These are phyloP conservation scores for Candolleomyces eurysporus DNA, from an alignment of 768 basidiomycete species.

Conservation along the genomic window DNA sequence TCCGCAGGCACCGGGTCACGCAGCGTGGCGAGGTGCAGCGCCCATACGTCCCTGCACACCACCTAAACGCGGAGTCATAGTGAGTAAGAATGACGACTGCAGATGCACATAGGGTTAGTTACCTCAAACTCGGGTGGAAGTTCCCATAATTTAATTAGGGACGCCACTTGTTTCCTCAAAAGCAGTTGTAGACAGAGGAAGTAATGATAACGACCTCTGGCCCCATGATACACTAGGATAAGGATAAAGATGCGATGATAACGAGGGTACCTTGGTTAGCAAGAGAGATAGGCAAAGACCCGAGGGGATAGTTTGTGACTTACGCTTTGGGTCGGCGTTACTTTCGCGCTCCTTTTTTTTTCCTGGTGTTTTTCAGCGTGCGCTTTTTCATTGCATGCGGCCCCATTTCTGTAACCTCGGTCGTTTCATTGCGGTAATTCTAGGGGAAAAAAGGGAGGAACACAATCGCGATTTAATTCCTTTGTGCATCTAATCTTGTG, in stretches of 20 bases:
- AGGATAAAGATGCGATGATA: neutral
- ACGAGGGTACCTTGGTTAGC: neutral
- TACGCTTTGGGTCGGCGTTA: conserved; percentile 60
- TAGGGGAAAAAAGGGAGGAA: conserved; percentile 25
- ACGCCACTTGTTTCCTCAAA: conserved; percentile 70
- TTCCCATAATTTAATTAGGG: conserved; percentile 61
- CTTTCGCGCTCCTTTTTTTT: conserved; percentile 47
- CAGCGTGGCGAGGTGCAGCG: conserved; percentile 63
- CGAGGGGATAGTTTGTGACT: conserved; percentile 11
- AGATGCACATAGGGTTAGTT: conserved; percentile 3
- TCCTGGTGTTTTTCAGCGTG: conserved; percentile 53
- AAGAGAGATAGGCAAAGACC: conserved; percentile 1
- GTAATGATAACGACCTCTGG: conserved; percentile 73
- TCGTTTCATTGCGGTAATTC: conserved; percentile 83
- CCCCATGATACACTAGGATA: conserved; percentile 76
- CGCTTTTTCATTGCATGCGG: conserved; percentile 66
- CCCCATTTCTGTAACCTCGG: conserved; percentile 62
- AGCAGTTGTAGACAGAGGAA: conserved; percentile 84
- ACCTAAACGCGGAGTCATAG: conserved; percentile 38
- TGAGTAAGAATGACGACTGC: neutral
- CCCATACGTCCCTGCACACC: conserved; percentile 81
- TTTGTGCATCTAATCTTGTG: neutral
- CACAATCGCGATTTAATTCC: too few relatives aligned
- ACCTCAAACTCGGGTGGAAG: conserved; percentile 83
- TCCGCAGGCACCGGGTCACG: conserved; percentile 61